Evolutionary conservation across 2,329 filamentous ascomycete species (phyloP), one percentile per base, ranked within the genome.

Genomic region (Curvularia verruculosa): DNA sequence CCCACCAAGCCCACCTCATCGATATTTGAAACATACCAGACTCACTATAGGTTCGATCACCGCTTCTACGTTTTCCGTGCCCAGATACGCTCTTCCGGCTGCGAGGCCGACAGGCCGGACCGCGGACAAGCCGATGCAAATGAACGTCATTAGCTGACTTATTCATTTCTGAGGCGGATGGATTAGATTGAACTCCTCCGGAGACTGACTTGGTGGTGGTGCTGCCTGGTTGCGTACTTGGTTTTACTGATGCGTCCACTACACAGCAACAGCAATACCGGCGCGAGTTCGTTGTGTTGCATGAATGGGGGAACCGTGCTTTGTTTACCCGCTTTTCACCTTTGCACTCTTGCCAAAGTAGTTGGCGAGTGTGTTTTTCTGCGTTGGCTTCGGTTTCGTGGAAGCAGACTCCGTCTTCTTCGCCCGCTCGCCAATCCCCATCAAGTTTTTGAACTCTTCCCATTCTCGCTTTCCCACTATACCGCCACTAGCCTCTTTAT

Each of bases 401-500:
- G 74, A 71, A 13, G 74, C 66, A 65, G 62, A 54, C 24, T 72
- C 69, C 52, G 73, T 72, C 66, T 75, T 75, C 47, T 75, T 75
- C 12, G 74, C 66, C 68, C 84, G 87, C 71, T 85, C 83, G 0
- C 85, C 85, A 39, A 89, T 75, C 49, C 83, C 81, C 75, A 89
- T 79, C 13, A 86, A 68, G 4, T 74, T 74, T 78, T 87, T 84
- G 13, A 90, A 72, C 67, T 89, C 87, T 58, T 89, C 86, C 70
- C 89, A 90, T 56, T 87, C 85, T 1, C 79, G 81, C 10, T 75
- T 80, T 0, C 80, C 80, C 0, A 90, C 84, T 44, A 88, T 86
- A 0, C 87, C 88, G 1, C 87, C 87, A 46, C 84, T 87, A 0
- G 87, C 87, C 66, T 89, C 86, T 58, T 86, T 88, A 60, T 90